A percentile compares a stretch with the other conserved stretches of the same genome.
phyloP scores from a whole-genome alignment of 441 rosid genomes.

The Pelargonium myrrhifolium region DNA sequence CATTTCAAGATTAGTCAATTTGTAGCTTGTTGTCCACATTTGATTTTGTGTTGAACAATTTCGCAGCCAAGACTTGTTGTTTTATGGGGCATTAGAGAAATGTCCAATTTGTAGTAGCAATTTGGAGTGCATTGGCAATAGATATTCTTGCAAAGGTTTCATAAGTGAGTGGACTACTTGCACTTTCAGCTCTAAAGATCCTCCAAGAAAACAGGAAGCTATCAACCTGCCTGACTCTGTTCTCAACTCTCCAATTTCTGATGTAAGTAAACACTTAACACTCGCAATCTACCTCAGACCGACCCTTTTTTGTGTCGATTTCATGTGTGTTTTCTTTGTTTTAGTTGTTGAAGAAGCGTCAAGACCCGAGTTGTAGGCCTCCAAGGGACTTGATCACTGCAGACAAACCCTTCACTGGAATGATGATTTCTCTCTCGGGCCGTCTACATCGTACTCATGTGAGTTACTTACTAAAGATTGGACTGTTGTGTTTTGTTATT shows the following conservation, averaged over 20 bases:
- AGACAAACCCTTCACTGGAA: constrained; percentile 55
- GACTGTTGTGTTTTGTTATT: not conserved
- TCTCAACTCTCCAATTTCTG: constrained; percentile 41
- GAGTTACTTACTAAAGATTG: constrained; percentile 1
- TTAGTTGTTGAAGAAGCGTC: constrained; percentile 44
- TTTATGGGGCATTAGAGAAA: constrained; percentile 52
- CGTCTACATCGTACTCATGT: constrained; percentile 70
- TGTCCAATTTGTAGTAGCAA: constrained; percentile 53
- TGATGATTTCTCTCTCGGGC: constrained; percentile 61
- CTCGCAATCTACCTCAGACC: too few relatives aligned
- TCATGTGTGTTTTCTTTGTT: not conserved
- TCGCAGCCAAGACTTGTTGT: constrained; percentile 57
- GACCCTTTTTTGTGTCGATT: too few relatives aligned
- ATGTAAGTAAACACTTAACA: constrained; percentile 28
- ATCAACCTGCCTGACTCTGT: constrained; percentile 50
- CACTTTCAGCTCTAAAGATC: constrained; percentile 48
- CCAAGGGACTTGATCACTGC: constrained; percentile 27
- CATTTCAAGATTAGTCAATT: not conserved
- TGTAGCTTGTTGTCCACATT: not conserved
- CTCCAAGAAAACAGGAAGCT: constrained; percentile 53
- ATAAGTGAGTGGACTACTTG: constrained; percentile 85
- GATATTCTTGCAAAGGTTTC: constrained; percentile 55
- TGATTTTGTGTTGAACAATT: not conserved
- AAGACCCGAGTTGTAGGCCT: constrained; percentile 48
- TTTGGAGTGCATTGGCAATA: constrained; percentile 45